phyloP scores from a whole-genome alignment of 2,329 filamentous ascomycete species.

The Colletotrichum navitas region DNA sequence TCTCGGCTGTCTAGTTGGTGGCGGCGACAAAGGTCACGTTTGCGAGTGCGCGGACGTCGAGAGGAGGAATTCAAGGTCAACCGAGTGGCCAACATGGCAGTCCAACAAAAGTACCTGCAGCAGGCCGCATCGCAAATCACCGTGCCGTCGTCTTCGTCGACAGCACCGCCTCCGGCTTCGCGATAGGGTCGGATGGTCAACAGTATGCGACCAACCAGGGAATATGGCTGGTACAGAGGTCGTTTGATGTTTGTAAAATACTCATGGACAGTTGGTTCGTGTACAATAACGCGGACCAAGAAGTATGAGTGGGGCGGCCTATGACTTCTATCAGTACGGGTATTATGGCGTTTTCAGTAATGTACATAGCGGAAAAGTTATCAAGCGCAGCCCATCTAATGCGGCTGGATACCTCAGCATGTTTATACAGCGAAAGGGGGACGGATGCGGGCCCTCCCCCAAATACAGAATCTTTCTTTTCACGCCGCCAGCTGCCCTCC shows the following conservation, averaged over 20 bases:
- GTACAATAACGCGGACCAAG: not conserved
- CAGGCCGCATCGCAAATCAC: constrained; percentile 10
- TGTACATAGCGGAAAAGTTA: constrained; percentile 41
- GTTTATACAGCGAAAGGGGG: constrained; percentile 27
- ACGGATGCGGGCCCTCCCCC: constrained; percentile 7
- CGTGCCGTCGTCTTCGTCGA: not conserved
- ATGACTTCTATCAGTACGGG: constrained; percentile 35
- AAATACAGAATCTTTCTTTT: constrained; percentile 20
- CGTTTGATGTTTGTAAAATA: not conserved
- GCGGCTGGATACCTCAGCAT: constrained; percentile 15
- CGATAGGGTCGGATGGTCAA: constrained; percentile 16
- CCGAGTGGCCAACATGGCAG: not conserved
- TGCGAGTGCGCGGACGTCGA: not conserved
- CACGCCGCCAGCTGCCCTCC: not conserved
- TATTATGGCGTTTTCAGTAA: constrained; percentile 39
- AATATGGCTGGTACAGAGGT: constrained; percentile 6
- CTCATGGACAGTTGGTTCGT: constrained; percentile 12
- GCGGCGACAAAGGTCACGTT: not conserved
- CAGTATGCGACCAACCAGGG: constrained; percentile 6
- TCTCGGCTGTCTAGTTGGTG: constrained; percentile 4
- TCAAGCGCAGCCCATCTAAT: constrained; percentile 24
- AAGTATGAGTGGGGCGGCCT: constrained; percentile 8
- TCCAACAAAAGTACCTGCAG: constrained; percentile 5
- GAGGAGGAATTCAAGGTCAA: not conserved
- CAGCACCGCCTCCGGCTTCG: not conserved